Base-by-base conservation (phyloP, 129 eudicot genomes). In the Heracleum sosnowskyi region DNA sequence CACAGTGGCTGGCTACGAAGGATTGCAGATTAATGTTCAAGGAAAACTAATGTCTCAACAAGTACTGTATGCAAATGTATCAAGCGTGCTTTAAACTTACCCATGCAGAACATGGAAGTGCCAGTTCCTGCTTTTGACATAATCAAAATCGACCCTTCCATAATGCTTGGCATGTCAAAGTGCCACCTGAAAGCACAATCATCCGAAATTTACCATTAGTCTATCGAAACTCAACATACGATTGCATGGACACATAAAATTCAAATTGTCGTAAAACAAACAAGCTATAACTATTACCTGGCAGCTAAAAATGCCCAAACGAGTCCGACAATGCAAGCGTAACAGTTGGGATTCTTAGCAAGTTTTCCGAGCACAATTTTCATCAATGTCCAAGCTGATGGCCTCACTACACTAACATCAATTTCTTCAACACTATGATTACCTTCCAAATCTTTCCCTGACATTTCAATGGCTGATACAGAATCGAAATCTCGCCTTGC, bases 41-140 rank as follows among this genome's bases (percentile, higher is more conserved):
- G 28, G n/a, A n/a, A 57, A 57, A 22, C 13, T 24, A 28, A 26
- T 31, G 35, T 28, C 6, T 31, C 7, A 12, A 3, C n/a, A 34
- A 3, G 8, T 13, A n/a, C n/a, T n/a, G 0, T 69, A 15, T 4
- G 8, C 39, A 40, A 6, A 40, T 0, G 39, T 36, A 36, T 2
- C 39, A 7, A n/a, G 9, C 7, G 10, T 31, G 51, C 8, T 34
- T 8, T 11, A 0, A n/a, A 36, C 87, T 82, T 40, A 90, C 96
- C 96, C 79, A 86, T 86, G 76, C 84, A 82, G 79, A 90, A 90
- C 96, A 91, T 89, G 71, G 90, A 83, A 69, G 79, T 77, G 41
- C 97, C 93, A 22, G 80, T 73, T 60, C 97, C 97, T 15, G 90
- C 97, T 80, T 60, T 89, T 20, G 93, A 83, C 88, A 91, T 83